Evolutionary conservation across 306 rosid species (phyloP), one percentile per base, ranked within the genome.

Genomic region (Lablab purpureus): DNA sequence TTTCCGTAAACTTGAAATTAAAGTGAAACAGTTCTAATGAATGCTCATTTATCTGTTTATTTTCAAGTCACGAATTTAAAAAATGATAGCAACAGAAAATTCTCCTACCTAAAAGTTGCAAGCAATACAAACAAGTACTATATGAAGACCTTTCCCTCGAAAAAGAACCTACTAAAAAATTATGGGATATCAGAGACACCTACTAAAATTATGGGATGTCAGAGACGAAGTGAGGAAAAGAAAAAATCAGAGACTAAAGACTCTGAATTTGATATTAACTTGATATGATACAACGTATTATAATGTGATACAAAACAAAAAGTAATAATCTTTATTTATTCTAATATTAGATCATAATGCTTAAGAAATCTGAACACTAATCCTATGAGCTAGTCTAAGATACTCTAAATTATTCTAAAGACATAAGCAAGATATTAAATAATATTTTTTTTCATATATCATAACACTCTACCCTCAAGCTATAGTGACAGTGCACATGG

Each of bases 111-210:
- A 59, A 65, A 52, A 64, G 19, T 54, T 65, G 75, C 28, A 54
- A 27, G 69, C 28, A 52, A 27, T 64, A 54, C 40, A 37, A 73
- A 43, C 69, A 55, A 65, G 32, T 21, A 81, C 65, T 21, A 74
- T 75, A 65, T 25, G 51, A 40, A 73, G 67, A 74, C 37, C 62
- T 17, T 73, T 27, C 55, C 37, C 69, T 64, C 56, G 9, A 56
- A 13, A 19, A 55, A 43, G 50, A 19, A 70, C 15, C 69, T 17
- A n/a, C 4, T n/a, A 36, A 36, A 36, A 36, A 65, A 65, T 36
- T 32, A 32, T 62, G 6, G 23, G 67, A 27, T 62, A 28, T 62
- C 27, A 14, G n/a, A n/a, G n/a, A n/a, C n/a, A 70, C 15, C 69
- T 17, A n/a, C 4, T n/a, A 36, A 36, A n/a, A n/a, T 36, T 32